Evolutionary conservation across 2,329 filamentous ascomycete genomes (phyloP), one percentile per base, ranked within the genome.

Genomic region (Diaporthe caulivora): DNA sequence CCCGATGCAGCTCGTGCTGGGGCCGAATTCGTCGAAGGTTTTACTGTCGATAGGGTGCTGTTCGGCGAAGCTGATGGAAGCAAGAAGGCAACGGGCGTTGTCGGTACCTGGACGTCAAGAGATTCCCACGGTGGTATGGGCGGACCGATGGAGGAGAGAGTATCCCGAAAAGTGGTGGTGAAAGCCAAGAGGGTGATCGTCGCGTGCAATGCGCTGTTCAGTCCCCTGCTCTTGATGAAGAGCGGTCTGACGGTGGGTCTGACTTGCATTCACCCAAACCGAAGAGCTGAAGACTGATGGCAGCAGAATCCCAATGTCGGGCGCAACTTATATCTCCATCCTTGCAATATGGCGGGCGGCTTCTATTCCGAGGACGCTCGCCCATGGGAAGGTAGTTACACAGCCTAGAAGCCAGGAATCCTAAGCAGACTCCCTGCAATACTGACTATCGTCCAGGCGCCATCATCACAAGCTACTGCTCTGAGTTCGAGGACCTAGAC

Each of bases 1-100:
- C 94, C 94, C 0, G 94, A 95, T 77, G 95, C 96, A 2, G 93
- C 92, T 1, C 87, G 88, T 69, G 91, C 93, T 0, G 95, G 95
- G 0, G 94, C 95, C 0, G 86, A 89, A 76, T 98, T 98, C 80
- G 89, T 97, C 72, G 95, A 98, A 84, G 95, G 95, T 0, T 94
- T 97, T 78, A 83, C 91, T 26, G 93, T 92, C 0, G 89, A 94
- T 17, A 88, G 88, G 74, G 86, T 98, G 21, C 76, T 93, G 0
- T 97, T 97, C 80, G 89, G 91, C 29, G 85, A 88, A 18, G 79
- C 80, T 5, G 81, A 79, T 15, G 80, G 81, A 1, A 84, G 83
- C 10, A 89, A 87, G 76, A 87, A 87, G 5, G 94, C 94, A 0
- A 88, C 87, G 0, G 95, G 95, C 0, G 87, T 98, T 1, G 84